Base-by-base conservation (phyloP, 345 rosid species). In the Dimocarpus longan region DNA sequence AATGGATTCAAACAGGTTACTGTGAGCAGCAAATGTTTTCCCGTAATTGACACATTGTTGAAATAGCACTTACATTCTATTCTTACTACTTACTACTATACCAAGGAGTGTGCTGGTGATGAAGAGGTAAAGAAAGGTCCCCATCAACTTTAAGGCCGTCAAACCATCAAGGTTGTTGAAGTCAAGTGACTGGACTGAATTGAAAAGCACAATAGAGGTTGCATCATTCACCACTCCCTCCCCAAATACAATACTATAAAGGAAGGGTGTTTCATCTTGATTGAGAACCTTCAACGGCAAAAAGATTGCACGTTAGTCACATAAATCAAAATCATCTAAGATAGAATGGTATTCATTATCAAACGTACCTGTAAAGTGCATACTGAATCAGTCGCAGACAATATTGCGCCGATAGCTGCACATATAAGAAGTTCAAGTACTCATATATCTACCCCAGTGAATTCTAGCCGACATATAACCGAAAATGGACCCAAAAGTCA, bases 221-320 rank as follows among this genome's bases (percentile, higher is more conserved):
- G 93, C 94, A 82, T 90, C 97, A 80, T 92, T 92, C 79, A 92
- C 94, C 16, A 92, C 93, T 81, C 97, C 97, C 71, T 92, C 97
- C 68, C 92, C 97, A 66, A 92, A 92, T 32, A 90, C 90, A 12
- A 89, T 64, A 77, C 97, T 90, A 80, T 92, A 92, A 66, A 92
- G 94, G 82, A 90, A 89, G 37, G 94, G 97, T 3, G 93, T 92
- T 75, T 92, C 91, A 62, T 92, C 97, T 87, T 92, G 97, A 87
- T 71, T 90, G 67, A 90, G 94, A 82, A 92, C 89, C 97, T 89
- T 81, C 19, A 78, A 66, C 50, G 66, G 28, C 21, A 62, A 64
- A 24, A 79, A 62, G 66, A 68, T 66, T 22, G 44, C 0, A 1
- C 1, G 16, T 78, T n/a, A 82, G 12, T 66, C 37, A 11, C 63